Conservation (phyloP, 2,329 filamentous ascomycete species). For the Tolypocladium ophioglossoides region DNA sequence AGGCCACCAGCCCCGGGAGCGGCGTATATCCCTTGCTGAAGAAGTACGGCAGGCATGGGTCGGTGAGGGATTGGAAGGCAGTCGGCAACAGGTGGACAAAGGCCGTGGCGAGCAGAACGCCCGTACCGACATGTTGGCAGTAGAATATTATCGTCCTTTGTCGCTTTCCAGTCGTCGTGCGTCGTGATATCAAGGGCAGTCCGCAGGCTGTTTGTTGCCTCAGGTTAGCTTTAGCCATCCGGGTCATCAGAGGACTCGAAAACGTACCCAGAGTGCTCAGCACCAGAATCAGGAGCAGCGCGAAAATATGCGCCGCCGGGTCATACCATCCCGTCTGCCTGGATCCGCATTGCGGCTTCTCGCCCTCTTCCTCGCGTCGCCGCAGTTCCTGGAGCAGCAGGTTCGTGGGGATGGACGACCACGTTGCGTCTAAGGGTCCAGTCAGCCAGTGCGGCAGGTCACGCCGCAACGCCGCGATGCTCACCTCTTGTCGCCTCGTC, state of each 20-base stretch:
- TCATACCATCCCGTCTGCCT: slow-evolving; percentile 49
- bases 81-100: slow-evolving; percentile 69
- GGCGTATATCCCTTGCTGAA: slow-evolving; percentile 73
- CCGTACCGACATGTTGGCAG: slow-evolving; percentile 69
- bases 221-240: background rate
- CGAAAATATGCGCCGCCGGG: slow-evolving; percentile 55
- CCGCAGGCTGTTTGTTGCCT: slow-evolving; percentile 43
- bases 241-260: background rate
- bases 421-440: slow-evolving; percentile 16
- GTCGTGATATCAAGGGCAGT: slow-evolving; percentile 54
- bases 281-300: slow-evolving; percentile 53
- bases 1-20: slow-evolving; percentile 71
- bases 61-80: slow-evolving; percentile 54
- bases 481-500: slow-evolving; percentile 7
- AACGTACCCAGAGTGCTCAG: slow-evolving; percentile 45
- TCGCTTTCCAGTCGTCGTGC: slow-evolving; percentile 43
- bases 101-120: slow-evolving; percentile 76
- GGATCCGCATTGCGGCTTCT: slow-evolving; percentile 42
- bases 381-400: slow-evolving; percentile 41
- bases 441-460: background rate
- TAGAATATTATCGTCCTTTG: slow-evolving; percentile 53
- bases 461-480: background rate
- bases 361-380: slow-evolving; percentile 30
- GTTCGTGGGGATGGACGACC: slow-evolving; percentile 42
- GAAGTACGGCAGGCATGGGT: slow-evolving; percentile 64